Base-by-base conservation (phyloP, 768 basidiomycete genomes). In the Mycena floridula region DNA sequence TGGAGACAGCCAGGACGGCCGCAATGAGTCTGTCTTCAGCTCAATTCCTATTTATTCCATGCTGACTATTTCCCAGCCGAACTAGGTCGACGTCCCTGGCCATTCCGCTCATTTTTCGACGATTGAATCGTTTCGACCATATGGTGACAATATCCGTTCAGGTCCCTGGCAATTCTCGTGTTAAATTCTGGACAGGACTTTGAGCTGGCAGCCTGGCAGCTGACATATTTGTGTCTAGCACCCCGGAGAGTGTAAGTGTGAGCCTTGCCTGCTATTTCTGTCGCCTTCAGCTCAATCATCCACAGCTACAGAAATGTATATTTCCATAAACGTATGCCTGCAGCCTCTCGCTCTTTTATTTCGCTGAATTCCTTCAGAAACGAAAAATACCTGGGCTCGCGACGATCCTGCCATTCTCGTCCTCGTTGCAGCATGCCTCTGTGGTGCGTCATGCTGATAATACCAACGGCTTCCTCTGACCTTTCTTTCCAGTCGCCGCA, bases 311-410 rank as follows among this genome's bases (percentile, higher is more conserved):
- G 92, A 40, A 95, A 97, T 65, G 94, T 96, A 6, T 98, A 97
- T 61, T 96, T 94, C 59, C 94, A 96, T 67, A 94, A 94, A 66
- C 90, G 94, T 94, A 59, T 57, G 83, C 64, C 20, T 22, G 40
- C 25, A n/a, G 11, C 26, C n/a, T 20, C 32, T 45, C 21, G 27
- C 42, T 48, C 26, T 23, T 35, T 24, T 0, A 40, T 30, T 35
- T 36, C 8, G 28, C 25, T 32, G 13, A 28, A 42, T 18, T 16
- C 5, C 37, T 30, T 50, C 65, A 89, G 92, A 97, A 72, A 97
- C 94, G 16, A 97, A 96, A 73, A 96, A 98, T 61, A 91, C 88
- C 13, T 97, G 94, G 94, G 92, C 94, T 16, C 73, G 95, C 61
- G 95, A 98, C 63, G 95, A 98, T 59, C 95, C 95, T 18, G 95